These are phyloP conservation scores for Thozetella sp. DNA, from an alignment of 495 filamentous ascomycete genomes.

Conservation along the genomic window DNA sequence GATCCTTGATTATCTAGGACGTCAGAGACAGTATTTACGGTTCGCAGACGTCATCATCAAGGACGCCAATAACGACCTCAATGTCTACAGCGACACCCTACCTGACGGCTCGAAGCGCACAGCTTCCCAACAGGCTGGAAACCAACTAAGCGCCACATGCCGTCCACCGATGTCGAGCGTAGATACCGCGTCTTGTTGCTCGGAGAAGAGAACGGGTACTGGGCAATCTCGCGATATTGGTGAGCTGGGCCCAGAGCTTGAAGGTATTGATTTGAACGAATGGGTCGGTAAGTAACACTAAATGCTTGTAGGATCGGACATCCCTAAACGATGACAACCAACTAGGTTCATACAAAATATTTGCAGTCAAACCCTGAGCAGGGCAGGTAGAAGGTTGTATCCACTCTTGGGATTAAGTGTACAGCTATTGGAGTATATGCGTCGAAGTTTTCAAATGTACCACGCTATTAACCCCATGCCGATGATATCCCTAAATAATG, in stretches of 20 bases:
- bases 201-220: background rate
- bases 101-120: conserved; percentile 16
- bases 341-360: background rate
- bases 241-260: conserved; percentile 3
- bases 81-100: conserved; percentile 52
- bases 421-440: too few species aligned
- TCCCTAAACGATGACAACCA: background rate
- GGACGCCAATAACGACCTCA: conserved; percentile 56
- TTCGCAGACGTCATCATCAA: conserved; percentile 51
- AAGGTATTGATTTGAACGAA: conserved; percentile 44
- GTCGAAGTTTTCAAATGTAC: too few species aligned
- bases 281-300: conserved; percentile 46
- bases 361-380: background rate
- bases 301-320: background rate
- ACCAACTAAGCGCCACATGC: conserved; percentile 12
- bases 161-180: conserved; percentile 4
- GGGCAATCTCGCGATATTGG: background rate
- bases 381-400: too few species aligned
- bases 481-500: too few species aligned
- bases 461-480: too few species aligned
- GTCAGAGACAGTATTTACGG: conserved; percentile 5
- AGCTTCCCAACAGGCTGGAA: background rate
- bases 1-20: background rate
- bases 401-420: too few species aligned
- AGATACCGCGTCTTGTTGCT: background rate